phyloP scores from a whole-genome alignment of 202 grass and related monocot genomes.

The Eragrostis tef region DNA sequence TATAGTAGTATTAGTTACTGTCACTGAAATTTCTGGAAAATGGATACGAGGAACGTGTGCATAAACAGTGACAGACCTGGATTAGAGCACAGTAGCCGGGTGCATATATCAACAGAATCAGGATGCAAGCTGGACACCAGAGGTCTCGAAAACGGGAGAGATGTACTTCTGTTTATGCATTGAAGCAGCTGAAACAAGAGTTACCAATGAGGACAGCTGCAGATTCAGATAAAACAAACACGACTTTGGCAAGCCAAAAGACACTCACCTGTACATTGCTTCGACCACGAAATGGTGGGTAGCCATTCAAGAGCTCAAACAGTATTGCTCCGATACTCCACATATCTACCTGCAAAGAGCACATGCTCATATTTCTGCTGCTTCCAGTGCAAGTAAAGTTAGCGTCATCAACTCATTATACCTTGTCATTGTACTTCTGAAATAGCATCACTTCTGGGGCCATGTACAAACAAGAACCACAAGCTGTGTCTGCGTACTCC shows the following conservation, averaged over 20 bases:
- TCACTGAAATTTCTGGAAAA: no score
- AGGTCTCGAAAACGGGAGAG: conserved; percentile 38
- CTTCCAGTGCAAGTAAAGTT: neutral
- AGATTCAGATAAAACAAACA: neutral
- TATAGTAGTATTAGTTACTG: neutral
- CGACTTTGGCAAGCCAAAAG: neutral
- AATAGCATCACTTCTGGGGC: conserved; percentile 79
- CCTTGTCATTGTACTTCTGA: conserved; percentile 64
- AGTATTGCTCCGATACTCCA: conserved; percentile 65
- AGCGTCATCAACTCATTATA: neutral
- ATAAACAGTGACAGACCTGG: conserved; percentile 35
- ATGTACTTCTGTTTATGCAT: conserved; percentile 41
- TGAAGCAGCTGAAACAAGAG: conserved; percentile 42
- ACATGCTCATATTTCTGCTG: conserved; percentile 6
- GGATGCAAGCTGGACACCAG: conserved; percentile 3
- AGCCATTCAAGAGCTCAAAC: conserved; percentile 66
- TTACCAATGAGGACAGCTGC: neutral
- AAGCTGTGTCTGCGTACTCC: conserved; percentile 51
- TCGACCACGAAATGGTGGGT: conserved; percentile 58
- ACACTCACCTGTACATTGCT: conserved; percentile 57
- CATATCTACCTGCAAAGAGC: conserved; percentile 51
- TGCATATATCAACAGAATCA: conserved; percentile 50
- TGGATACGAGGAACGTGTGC: neutral
- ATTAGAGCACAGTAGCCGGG: conserved; percentile 40
- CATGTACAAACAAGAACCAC: conserved; percentile 68